Conservation (phyloP, 2,329 filamentous ascomycete genomes). For the Macrophomina phaseolina region DNA sequence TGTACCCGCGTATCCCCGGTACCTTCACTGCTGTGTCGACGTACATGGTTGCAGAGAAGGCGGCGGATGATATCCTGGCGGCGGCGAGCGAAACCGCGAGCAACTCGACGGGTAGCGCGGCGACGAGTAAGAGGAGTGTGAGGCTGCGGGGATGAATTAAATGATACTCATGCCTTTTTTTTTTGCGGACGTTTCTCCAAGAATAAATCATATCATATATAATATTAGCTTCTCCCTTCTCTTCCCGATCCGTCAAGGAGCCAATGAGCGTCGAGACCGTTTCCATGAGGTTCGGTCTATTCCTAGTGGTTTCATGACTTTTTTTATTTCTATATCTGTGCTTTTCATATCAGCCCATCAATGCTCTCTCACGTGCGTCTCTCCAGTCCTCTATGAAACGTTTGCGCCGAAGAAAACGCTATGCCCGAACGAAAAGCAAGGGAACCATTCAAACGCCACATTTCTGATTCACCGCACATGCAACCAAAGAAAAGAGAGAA, state of each 20-base stretch:
- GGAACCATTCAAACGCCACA: constrained; percentile 1
- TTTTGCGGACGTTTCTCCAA: too few species aligned
- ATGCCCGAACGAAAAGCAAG: neutral
- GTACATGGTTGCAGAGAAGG: constrained; percentile 67
- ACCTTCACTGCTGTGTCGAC: constrained; percentile 58
- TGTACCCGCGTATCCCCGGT: constrained; percentile 63
- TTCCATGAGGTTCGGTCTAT: neutral
- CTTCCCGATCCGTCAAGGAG: too few species aligned
- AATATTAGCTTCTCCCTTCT: too few species aligned
- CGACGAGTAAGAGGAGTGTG: neutral
- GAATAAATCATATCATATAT: too few species aligned
- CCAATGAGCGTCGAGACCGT: too few species aligned
- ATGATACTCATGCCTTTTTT: too few species aligned
- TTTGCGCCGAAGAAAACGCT: neutral
- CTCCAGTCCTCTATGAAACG: neutral
- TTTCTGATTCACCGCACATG: neutral
- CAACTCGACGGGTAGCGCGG: constrained; percentile 5
- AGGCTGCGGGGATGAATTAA: neutral
- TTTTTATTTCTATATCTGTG: neutral
- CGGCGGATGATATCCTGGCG: constrained; percentile 53
- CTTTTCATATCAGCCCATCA: neutral
- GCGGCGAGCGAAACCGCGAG: neutral
- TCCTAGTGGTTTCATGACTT: neutral
- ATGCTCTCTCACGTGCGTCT: neutral
- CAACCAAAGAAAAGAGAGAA: neutral